These are phyloP conservation scores for Leccinellum luteum DNA, from an alignment of 768 basidiomycete genomes.

Conservation along the genomic window DNA sequence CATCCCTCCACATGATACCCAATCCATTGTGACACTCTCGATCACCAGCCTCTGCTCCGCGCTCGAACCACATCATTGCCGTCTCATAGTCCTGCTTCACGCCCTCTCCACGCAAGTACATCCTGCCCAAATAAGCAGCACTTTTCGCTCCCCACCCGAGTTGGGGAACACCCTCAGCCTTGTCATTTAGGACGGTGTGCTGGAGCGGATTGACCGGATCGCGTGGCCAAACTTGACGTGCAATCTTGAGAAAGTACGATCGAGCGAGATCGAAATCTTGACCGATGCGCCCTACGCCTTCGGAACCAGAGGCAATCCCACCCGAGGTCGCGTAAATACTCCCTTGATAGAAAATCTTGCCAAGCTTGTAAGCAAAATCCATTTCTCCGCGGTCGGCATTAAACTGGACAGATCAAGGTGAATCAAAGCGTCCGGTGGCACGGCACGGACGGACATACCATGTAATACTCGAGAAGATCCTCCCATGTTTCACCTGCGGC, in stretches of 20 bases:
- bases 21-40: conserved; percentile 87
- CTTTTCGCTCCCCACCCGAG: conserved; percentile 69
- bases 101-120: conserved; percentile 94
- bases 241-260: conserved; percentile 82
- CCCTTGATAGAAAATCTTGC: conserved; percentile 96
- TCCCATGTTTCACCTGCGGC: conserved; percentile 94
- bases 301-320: conserved; percentile 83
- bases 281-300: conserved; percentile 88
- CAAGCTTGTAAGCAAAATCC: conserved; percentile 87
- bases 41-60: conserved; percentile 78
- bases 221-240: conserved; percentile 84
- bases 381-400: conserved; percentile 92
- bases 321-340: conserved; percentile 80
- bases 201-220: conserved; percentile 61
- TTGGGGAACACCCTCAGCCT: conserved; percentile 52
- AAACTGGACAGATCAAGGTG: conserved; percentile 52
- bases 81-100: conserved; percentile 68
- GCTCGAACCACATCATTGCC: conserved; percentile 93
- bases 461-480: conserved; percentile 88
- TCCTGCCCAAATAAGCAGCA: conserved; percentile 87
- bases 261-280: conserved; percentile 75
- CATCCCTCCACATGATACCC: conserved; percentile 92
- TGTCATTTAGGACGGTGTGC: conserved; percentile 37
- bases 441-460: conserved; percentile 43
- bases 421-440: neutral